Evolutionary conservation across 768 basidiomycete genomes (phyloP), one percentile per base, ranked within the genome.

Genomic region (Tephrocybe sp.): DNA sequence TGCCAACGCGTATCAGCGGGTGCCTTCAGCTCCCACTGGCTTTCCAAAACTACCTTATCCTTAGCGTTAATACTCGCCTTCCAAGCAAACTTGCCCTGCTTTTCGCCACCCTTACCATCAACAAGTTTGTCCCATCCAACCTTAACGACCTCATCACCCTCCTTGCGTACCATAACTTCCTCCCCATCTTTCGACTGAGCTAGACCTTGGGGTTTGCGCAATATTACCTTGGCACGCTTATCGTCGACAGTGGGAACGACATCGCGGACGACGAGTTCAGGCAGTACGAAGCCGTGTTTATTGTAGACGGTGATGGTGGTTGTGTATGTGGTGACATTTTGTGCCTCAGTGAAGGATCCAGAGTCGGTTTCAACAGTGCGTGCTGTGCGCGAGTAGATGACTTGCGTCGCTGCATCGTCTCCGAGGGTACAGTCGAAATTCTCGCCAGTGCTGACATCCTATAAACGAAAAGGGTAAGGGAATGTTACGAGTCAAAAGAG

Each of bases 61-160:
- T 74, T 76, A 13, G 68, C 70, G 6, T 65, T 72, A 26, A 82
- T 63, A 20, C 63, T 70, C 63, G 73, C 69, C 50, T 64, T 67
- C 81, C 82, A 85, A 61, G 82, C 79, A 58, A 78, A 77, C 51
- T 69, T 70, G 1, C 83, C 84, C 39, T 82, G 76, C 65, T 78
- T 77, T 65, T 76, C 73, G 1, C 76, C 79, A 3, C 73, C 73
- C 51, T 74, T 75, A 47, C 72, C 72, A 57, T 76, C 72, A 1
- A 67, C 68, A 6, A 63, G 53, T 39, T 68, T 68, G 52, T 63
- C 57, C 72, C 71, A 73, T 35, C 47, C 55, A 30, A 74, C 68
- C 45, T 59, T 69, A 20, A 66, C 45, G 55, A 72, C 73, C 72
- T 46, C 57, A 69, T 34, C 56, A 62, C 40, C 70, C 46, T 12